Evolutionary conservation across 2,329 filamentous ascomycete species (phyloP).

Genomic region (Lecanicillium sp.): DNA sequence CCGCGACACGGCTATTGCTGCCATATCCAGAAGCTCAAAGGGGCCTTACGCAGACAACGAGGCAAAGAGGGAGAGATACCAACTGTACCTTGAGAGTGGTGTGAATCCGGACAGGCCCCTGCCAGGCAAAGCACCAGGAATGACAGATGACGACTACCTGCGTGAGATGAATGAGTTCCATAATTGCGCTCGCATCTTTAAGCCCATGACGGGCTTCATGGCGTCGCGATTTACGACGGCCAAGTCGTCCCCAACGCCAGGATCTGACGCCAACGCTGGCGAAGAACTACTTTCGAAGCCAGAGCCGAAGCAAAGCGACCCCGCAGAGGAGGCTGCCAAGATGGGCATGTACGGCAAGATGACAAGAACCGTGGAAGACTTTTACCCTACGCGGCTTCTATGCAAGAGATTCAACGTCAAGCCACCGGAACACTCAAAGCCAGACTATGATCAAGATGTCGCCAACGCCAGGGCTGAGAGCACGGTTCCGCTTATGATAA

Average conservation of each 20-base stretch:
- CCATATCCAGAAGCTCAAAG: constrained; percentile 55
- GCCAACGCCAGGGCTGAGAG: not conserved
- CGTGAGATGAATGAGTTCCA: constrained; percentile 73
- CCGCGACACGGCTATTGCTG: constrained; percentile 59
- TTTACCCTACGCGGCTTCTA: constrained; percentile 75
- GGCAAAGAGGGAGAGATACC: constrained; percentile 71
- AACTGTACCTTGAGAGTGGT: constrained; percentile 69
- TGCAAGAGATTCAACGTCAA: constrained; percentile 93
- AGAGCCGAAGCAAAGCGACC: constrained; percentile 42
- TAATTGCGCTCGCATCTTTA: constrained; percentile 65
- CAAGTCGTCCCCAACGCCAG: constrained; percentile 33
- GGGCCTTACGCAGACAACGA: constrained; percentile 79
- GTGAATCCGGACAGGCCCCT: constrained; percentile 41
- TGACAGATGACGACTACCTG: constrained; percentile 64
- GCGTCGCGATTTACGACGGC: constrained; percentile 83
- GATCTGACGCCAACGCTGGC: constrained; percentile 8
- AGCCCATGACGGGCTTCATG: constrained; percentile 87
- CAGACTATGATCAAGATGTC: constrained; percentile 28
- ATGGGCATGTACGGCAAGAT: constrained; percentile 89
- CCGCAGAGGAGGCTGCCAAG: constrained; percentile 78
- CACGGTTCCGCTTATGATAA: not conserved
- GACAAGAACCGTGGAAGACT: constrained; percentile 65
- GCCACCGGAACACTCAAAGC: constrained; percentile 60
- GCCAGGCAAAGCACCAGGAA: constrained; percentile 36
- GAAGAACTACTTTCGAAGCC: constrained; percentile 21